Base-by-base conservation (phyloP, 768 basidiomycete species). In the Amylocystis lapponica region DNA sequence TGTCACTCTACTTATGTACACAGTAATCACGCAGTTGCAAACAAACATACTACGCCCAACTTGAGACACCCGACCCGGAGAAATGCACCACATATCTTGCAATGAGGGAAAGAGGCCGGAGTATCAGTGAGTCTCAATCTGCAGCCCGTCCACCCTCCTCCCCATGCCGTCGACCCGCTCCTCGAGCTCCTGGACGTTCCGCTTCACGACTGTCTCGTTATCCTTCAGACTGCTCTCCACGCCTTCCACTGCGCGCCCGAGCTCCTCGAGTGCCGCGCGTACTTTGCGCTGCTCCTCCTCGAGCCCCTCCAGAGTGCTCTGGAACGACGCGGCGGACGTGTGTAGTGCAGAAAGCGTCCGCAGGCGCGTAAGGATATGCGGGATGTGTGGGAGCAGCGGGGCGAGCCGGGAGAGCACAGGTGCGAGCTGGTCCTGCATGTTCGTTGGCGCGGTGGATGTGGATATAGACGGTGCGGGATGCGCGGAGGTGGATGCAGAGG, bases 311-410 rank as follows among this genome's bases (percentile, higher is more conserved):
- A 97, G 67, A 2, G 81, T 78, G 17, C 68, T 71, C 39, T 83
- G 76, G 54, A 97, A 93, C 20, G 83, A 76, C 2, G 82, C 74
- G 0, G 95, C 90, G 36, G 86, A 81, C 0, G 82, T 73, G 56
- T 99, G 95, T 46, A 99, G 63, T 0, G 78, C 59, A 8, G 88
- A 81, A 4, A 99, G 71, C 9, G 92, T 93, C 29, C 89, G 80
- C 27, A 99, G 65, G 12, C 95, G 86, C 3, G 86, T 80, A 20
- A 99, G 75, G 19, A 99, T 84, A 52, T 96, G 91, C 2, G 94
- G 87, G 33, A 90, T 85, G 50, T 89, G 86, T 1, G 87, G 84
- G 1, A 90, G 70, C 0, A 79, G 72, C 0, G 85, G 87, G 4
- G 75, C 75, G 0, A 90, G 77, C 16, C 86, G 78, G 20, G 79